phyloP scores from a whole-genome alignment of 441 rosid genomes.

The Corymbia calophylla region DNA sequence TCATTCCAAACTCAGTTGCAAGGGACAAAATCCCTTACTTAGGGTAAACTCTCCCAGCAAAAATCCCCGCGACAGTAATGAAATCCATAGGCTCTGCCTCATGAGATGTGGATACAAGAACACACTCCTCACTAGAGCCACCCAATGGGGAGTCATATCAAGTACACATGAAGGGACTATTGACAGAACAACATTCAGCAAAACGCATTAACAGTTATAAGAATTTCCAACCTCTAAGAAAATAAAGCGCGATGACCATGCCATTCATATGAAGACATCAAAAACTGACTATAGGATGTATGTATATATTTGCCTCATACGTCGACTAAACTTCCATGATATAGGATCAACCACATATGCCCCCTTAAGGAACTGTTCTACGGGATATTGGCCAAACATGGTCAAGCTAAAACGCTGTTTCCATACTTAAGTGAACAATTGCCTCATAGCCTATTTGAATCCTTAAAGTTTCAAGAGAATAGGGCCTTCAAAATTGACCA shows the following conservation, averaged over 20 bases:
- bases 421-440: background rate
- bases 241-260: background rate
- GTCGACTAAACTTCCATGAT: background rate
- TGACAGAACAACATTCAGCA: background rate
- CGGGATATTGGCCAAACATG: background rate
- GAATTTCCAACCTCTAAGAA: background rate
- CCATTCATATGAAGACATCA: background rate
- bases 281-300: background rate
- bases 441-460: background rate
- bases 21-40: background rate
- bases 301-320: background rate
- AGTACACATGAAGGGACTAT: background rate
- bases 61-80: background rate
- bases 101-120: background rate
- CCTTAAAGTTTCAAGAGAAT: background rate
- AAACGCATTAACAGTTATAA: background rate
- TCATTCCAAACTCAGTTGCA: background rate
- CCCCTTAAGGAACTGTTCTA: background rate
- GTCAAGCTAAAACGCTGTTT: background rate
- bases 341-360: background rate
- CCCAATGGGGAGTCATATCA: background rate
- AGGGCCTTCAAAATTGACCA: background rate
- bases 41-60: background rate
- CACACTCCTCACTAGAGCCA: background rate
- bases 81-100: background rate